Conservation (phyloP, 164 flowering plant species). For the Vitis vinifera region ASM3070453v1 NC_081812.1:23164501-23165000, state of each 20-base stretch:
- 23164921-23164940: constrained; percentile 3
- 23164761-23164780: constrained; percentile 21
- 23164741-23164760: constrained; percentile 29
- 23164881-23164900: constrained; percentile 93
- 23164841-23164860: constrained; percentile 70
- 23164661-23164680: neutral
- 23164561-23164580: too few species aligned
- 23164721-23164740: constrained; percentile 80
- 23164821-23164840: constrained; percentile 83
- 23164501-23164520: too few species aligned
- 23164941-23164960: neutral
- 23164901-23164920: constrained; percentile 95
- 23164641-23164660: neutral
- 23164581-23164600: constrained; percentile 16
- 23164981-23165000: neutral
- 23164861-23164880: constrained; percentile 80
- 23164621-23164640: constrained; percentile 24
- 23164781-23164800: constrained; percentile 42
- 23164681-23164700: neutral
- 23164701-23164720: neutral
- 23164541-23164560: too few species aligned
- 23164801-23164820: constrained; percentile 69
- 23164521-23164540: too few species aligned
- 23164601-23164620: constrained; percentile 34
- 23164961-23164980: neutral